Conservation (phyloP, 108 stramenopile genomes). For the Mayamaea pseudoterrestris region DNA sequence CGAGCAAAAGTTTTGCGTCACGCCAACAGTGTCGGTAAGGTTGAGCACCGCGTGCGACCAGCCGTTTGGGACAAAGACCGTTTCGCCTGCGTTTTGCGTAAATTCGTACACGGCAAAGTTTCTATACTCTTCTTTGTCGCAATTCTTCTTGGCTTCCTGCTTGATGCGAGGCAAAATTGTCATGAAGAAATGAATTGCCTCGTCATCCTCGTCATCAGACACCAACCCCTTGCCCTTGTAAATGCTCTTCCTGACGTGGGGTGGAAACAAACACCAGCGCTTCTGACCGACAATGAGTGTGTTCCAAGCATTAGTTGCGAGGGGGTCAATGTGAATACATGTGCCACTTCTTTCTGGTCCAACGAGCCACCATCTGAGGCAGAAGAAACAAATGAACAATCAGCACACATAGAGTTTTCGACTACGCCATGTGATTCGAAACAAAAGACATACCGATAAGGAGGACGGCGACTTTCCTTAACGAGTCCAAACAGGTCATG, state of each 20-base stretch:
- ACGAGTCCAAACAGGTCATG: conserved; percentile 91
- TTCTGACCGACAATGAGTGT: conserved; percentile 87
- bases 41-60: conserved; percentile 99
- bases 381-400: too few relatives aligned
- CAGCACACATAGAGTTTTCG: too few relatives aligned
- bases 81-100: conserved; percentile 94
- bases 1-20: conserved; percentile 96
- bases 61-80: conserved; percentile 89
- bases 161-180: conserved; percentile 87
- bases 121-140: conserved; percentile 30
- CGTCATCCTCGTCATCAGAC: conserved; percentile 87
- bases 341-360: conserved; percentile 90
- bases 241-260: conserved; percentile 66
- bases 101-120: conserved; percentile 87
- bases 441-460: too few relatives aligned
- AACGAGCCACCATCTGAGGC: conserved; percentile 90
- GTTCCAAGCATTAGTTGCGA: conserved; percentile 97
- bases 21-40: conserved; percentile 87
- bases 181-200: conserved; percentile 95
- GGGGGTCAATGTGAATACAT: conserved; percentile 91
- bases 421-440: conserved; percentile 82
- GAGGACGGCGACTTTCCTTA: conserved; percentile 87
- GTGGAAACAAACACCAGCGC: conserved; percentile 97
- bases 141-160: conserved; percentile 29
- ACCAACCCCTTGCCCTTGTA: conserved; percentile 78